These are phyloP conservation scores for Malus hybrid DNA, from an alignment of 331 rosid genomes.

Conservation along the genomic window DNA sequence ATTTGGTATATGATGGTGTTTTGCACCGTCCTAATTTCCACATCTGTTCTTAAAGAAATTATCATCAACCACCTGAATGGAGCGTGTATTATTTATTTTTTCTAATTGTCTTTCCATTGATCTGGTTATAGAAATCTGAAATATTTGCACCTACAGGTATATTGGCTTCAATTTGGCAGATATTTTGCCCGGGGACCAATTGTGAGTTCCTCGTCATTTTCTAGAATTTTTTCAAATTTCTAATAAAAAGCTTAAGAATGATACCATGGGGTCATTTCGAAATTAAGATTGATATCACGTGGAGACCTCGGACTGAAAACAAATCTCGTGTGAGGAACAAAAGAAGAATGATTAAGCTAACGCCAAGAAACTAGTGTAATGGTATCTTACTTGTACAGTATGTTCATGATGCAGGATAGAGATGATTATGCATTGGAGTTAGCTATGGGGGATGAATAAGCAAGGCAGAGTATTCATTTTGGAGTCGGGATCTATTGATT, in stretches of 20 bases:
- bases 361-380: neutral
- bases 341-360: neutral
- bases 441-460: conserved; percentile 91
- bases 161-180: conserved; percentile 96
- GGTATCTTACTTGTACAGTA: conserved; percentile 5
- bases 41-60: neutral
- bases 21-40: neutral
- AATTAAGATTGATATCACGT: neutral
- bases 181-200: conserved; percentile 91
- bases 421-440: conserved; percentile 98
- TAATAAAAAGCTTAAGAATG: neutral
- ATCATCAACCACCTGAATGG: neutral
- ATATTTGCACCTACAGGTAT: conserved; percentile 49
- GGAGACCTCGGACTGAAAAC: neutral
- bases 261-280: neutral
- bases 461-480: conserved; percentile 7
- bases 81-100: neutral
- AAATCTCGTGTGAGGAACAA: neutral
- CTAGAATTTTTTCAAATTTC: neutral
- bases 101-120: neutral
- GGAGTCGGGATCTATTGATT: conserved; percentile 2
- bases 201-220: conserved; percentile 43
- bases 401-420: conserved; percentile 61
- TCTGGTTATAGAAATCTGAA: neutral
- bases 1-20: neutral